phyloP scores from a whole-genome alignment of 2,329 filamentous ascomycete species.

The Aspergillus viridinutans region DNA sequence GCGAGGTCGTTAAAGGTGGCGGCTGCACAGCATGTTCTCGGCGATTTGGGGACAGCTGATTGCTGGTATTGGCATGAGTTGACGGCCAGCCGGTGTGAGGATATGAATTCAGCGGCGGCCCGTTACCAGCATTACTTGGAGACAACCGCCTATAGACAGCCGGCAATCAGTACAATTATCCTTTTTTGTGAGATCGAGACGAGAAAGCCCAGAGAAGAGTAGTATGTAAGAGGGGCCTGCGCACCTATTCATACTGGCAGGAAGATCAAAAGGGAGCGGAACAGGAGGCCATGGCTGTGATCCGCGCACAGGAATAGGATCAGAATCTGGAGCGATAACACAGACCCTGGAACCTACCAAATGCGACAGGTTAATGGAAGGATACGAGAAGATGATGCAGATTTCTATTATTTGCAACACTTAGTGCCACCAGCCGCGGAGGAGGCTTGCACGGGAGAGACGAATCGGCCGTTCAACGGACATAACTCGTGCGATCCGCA shows the following conservation, averaged over 20 bases:
- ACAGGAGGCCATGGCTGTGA: conserved; percentile 25
- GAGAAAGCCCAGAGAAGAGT: background rate
- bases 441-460: conserved; percentile 13
- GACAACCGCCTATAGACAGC: conserved; percentile 27
- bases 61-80: conserved; percentile 25
- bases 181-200: conserved; percentile 1
- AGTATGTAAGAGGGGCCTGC: conserved; percentile 13
- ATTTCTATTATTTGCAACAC: conserved; percentile 30
- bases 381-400: conserved; percentile 13
- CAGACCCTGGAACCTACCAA: conserved; percentile 11
- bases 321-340: conserved; percentile 12
- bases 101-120: conserved; percentile 27
- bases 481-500: conserved; percentile 16
- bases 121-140: conserved; percentile 30
- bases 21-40: conserved; percentile 42
- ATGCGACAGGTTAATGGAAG: conserved; percentile 13
- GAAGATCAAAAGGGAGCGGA: conserved; percentile 23
- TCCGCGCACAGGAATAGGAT: conserved; percentile 15
- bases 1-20: conserved; percentile 40
- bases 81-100: conserved; percentile 28
- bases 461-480: conserved; percentile 7
- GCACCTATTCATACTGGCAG: conserved; percentile 38
- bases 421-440: conserved; percentile 15
- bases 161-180: conserved; percentile 20
- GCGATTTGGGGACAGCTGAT: conserved; percentile 35